Percentiles rank a stretch among this genome's conserved stretches.
These are phyloP conservation scores for Kodamaea arcana DNA, from an alignment of 1,139 yeast species.

Conservation along the genomic window DNA sequence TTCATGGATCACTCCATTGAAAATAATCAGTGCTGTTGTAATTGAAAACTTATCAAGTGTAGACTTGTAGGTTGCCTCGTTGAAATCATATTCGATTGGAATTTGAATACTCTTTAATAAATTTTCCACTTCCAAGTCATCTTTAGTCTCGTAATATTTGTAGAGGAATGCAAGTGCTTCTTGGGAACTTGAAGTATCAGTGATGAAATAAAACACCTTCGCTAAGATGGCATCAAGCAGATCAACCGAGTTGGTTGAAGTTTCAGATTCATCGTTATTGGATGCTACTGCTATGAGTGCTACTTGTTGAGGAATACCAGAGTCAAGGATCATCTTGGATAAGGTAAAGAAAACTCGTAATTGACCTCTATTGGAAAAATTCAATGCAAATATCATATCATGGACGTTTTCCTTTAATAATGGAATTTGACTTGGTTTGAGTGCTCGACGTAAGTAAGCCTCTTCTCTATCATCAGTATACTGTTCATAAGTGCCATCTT, in stretches of 20 bases:
- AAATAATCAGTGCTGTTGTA: constrained; percentile 50
- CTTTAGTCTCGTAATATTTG: constrained; percentile 28
- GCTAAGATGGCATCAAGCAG: constrained; percentile 25
- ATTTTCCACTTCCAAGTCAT: constrained; percentile 22
- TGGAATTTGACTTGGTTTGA: constrained; percentile 60
- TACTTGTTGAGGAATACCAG: constrained; percentile 71
- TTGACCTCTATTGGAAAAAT: constrained; percentile 51
- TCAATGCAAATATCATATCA: constrained; percentile 68
- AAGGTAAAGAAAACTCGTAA: constrained; percentile 45
- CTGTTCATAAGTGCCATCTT: constrained; percentile 50
- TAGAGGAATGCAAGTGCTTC: constrained; percentile 44
- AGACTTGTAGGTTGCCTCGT: constrained; percentile 10
- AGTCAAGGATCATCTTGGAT: constrained; percentile 47
- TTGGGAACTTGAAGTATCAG: constrained; percentile 25
- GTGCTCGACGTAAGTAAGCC: constrained; percentile 27
- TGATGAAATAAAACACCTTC: constrained; percentile 30
- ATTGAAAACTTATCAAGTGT: constrained; percentile 34
- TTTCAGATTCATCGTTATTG: constrained; percentile 17
- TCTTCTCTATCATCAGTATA: constrained; percentile 43
- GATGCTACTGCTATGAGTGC: constrained; percentile 67
- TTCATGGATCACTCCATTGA: constrained; percentile 66
- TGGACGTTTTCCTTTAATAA: constrained; percentile 70
- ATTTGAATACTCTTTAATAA: constrained; percentile 22
- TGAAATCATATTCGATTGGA: constrained; percentile 11
- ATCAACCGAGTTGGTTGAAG: neutral